Evolutionary conservation across 2,329 filamentous ascomycete species (phyloP).

Genomic region (Alternaria postmessia): DNA sequence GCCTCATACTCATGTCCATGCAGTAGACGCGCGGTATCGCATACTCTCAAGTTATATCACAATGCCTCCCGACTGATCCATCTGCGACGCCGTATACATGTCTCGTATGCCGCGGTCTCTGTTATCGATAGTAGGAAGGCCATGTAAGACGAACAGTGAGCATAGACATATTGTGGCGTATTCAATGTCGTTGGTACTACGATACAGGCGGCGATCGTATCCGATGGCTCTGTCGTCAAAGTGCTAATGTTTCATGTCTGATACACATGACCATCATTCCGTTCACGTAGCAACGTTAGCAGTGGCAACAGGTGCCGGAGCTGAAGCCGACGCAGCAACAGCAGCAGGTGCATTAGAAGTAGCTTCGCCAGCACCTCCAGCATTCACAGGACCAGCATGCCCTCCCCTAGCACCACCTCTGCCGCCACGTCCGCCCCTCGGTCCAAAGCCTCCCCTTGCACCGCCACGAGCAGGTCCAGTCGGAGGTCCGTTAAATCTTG

Average conservation of each 20-base stretch:
- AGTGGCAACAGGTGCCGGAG: constrained; percentile 18
- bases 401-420: constrained; percentile 44
- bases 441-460: constrained; percentile 42
- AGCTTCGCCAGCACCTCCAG: constrained; percentile 18
- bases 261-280: no score
- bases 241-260: not conserved
- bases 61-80: not conserved
- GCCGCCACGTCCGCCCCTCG: constrained; percentile 47
- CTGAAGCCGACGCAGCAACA: not conserved
- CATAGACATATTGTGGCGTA: not conserved
- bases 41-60: not conserved
- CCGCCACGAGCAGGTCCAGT: constrained; percentile 41
- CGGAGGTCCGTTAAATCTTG: constrained; percentile 40
- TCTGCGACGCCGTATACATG: not conserved
- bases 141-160: not conserved
- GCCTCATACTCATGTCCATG: not conserved
- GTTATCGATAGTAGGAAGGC: not conserved
- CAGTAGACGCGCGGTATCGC: not conserved
- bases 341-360: constrained; percentile 15
- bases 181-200: not conserved
- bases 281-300: constrained; percentile 16
- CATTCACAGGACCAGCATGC: constrained; percentile 22
- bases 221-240: not conserved
- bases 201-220: not conserved
- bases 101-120: not conserved